Evolutionary conservation across 108 stramenopile genomes (phyloP), one percentile per base, ranked within the genome.

Genomic region (Mayamaea pseudoterrestris): DNA sequence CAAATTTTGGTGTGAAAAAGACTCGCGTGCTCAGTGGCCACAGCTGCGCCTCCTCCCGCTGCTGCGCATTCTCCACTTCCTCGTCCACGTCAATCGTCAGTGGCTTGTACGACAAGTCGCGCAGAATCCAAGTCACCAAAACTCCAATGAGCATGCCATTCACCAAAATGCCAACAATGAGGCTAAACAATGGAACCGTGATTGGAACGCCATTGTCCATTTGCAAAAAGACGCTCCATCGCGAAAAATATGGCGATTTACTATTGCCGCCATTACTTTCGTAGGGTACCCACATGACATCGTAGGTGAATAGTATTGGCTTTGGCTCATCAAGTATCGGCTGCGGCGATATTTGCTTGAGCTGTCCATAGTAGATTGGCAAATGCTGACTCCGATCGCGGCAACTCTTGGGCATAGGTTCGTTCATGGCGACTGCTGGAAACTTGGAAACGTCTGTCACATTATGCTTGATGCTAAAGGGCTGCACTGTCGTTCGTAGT

Each of bases 31-130:
- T 27, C 6, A 45, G 21, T 13, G 44, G 44, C 44, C 44, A 45
- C 7, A 45, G 21, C 7, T 45, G 8, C 7, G 27, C 13, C 28
- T 45, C 44, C 13, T n/a, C 7, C n/a, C 26, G 24, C 13, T 45
- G n/a, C 22, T 45, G 8, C 6, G 7, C 21, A 20, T 5, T 7
- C 7, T 26, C 26, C 13, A 7, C 5, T 23, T 45, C 44, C 5
- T 23, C 28, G 12, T 42, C 12, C 14, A n/a, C 7, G 7, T 23
- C n/a, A 27, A 45, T 27, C 25, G n/a, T n/a, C n/a, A n/a, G n/a
- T n/a, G 44, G 44, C 28, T 45, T 45, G 44, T 45, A 45, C 24
- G 25, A 27, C 44, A 45, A 45, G 21, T 45, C 44, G 7, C 44
- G 44, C 5, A 8, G 14, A 6, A 45, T 13, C 44, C 44, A 45